A percentile compares a stretch with the other conserved stretches of the same genome.
These are phyloP conservation scores for Crepidotus variabilis DNA, from an alignment of 768 basidiomycete species.

Conservation along the genomic window DNA sequence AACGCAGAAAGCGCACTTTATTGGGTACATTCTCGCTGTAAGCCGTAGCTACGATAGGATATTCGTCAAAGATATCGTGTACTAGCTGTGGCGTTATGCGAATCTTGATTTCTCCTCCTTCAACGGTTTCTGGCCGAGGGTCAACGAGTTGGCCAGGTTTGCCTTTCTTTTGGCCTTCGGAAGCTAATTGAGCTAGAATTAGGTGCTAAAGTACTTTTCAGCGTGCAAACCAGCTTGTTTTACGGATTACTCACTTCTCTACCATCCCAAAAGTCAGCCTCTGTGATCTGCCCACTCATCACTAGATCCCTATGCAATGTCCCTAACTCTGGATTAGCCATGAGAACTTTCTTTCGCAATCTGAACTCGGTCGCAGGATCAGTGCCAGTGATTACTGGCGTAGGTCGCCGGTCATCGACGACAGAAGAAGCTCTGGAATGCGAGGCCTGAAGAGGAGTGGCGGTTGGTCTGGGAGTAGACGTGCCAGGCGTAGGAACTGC, in stretches of 20 bases:
- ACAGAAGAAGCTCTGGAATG: constrained; percentile 64
- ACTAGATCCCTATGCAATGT: constrained; percentile 87
- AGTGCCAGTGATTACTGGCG: constrained; percentile 52
- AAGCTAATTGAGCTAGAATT: constrained; percentile 69
- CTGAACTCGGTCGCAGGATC: constrained; percentile 68
- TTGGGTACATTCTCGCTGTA: constrained; percentile 90
- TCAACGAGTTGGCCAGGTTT: constrained; percentile 84
- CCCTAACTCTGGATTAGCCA: constrained; percentile 75
- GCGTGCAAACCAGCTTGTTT: constrained; percentile 6
- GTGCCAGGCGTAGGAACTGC: constrained; percentile 28
- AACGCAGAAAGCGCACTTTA: constrained; percentile 47
- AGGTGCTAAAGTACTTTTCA: constrained; percentile 52
- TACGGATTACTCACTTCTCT: constrained; percentile 61
- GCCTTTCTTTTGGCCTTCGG: constrained; percentile 74
- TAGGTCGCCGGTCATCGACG: constrained; percentile 45
- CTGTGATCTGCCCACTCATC: constrained; percentile 77
- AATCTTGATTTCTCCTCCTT: constrained; percentile 84
- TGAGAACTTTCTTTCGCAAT: constrained; percentile 73
- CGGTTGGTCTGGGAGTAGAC: constrained; percentile 11
- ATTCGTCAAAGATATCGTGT: constrained; percentile 96
- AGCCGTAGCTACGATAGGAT: constrained; percentile 89
- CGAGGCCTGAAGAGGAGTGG: constrained; percentile 38
- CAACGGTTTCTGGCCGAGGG: constrained; percentile 80
- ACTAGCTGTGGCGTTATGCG: constrained; percentile 89
- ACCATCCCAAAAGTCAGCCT: constrained; percentile 97